Base-by-base conservation (phyloP, 768 basidiomycete genomes). In the Phaeotremella skinneri region DNA sequence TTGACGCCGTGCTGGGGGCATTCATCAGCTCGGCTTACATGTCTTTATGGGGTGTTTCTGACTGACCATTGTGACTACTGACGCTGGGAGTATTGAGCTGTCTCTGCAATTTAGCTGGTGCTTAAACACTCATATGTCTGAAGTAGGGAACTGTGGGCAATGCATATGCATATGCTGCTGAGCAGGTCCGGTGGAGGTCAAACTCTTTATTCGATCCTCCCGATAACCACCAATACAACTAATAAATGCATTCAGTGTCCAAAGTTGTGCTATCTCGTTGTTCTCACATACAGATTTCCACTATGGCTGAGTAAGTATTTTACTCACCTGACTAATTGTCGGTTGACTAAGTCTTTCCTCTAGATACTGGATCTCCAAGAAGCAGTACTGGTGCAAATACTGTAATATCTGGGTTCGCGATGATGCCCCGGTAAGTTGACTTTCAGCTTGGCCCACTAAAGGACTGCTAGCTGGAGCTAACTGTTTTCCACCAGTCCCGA, bases 341-440 rank as follows among this genome's bases (percentile, higher is more conserved):
- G 20, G 52, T n/a, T 47, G 45, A 51, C 56, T 30, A 30, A 20
- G 14, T 42, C 9, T 20, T 29, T 49, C 29, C 53, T 20, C 2
- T 50, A 77, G 76, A 62, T 77, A 74, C 50, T 77, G 76, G 76
- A 64, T 72, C 20, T 77, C 76, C 17, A 75, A 77, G 55, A 77
- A 77, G 63, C 69, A 75, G 68, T 94, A 93, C 78, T 88, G 84
- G 74, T 96, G 92, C 85, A 91, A 92, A 75, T 97, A 97, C 81
- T 98, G 96, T 80, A 89, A 91, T 51, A 91, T 91, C 63, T 97
- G 50, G 80, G 97, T 99, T 61, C 84, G 91, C 52, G 96, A 99
- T 79, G 94, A 99, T 81, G 90, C 78, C n/a, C 79, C 80, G 0
- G 79, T 80, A 21, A 57, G 78, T 67, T 26, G 6, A 9, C 13